Base-by-base conservation (phyloP, 805 yeast species). In the Ogataea glucozyma region DNA sequence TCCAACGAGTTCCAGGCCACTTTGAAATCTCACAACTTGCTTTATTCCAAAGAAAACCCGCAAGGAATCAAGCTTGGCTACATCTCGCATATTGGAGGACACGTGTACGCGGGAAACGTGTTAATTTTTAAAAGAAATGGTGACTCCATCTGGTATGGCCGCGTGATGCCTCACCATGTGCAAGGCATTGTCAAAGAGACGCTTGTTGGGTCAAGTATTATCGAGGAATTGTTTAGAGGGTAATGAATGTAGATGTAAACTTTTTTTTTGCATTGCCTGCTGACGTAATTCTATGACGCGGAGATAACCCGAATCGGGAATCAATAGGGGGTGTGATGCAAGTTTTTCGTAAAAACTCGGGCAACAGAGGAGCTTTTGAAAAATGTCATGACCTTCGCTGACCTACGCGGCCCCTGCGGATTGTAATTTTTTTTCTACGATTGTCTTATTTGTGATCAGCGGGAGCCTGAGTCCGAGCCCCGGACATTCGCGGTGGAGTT, bases 51-150 rank as follows among this genome's bases (percentile, higher is more conserved):
- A 3, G 9, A 35, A 27, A 57, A 53, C 42, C 48, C 58, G 34
- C 67, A 18, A 3, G 43, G 43, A 6, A 31, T 52, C 6, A 42
- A 54, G 14, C 46, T 82, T 24, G 89, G 88, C 0, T 55, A 76
- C 6, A 69, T 84, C 0, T 81, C 90, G 10, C 96, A 88, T 60
- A 70, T 88, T 30, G 95, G 96, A 1, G 96, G 96, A 0, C 96
- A 88, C 59, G 86, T 74, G 2, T 88, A 78, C 62, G 96, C 96
- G 1, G 96, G 95, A 0, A 88, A 88, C 55, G 78, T 88, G 11
- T 65, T 86, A 2, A 73, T 76, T 38, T 79, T 81, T 48, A 69
- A 69, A 36, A 61, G 59, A 9, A 58, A 64, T 23, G 75, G 78
- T 1, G 69, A 69, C 34, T 60, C 70, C 12, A 61, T 82, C 2